These are phyloP conservation scores for Russula emetica DNA, from an alignment of 768 basidiomycete genomes.

Conservation along the genomic window DNA sequence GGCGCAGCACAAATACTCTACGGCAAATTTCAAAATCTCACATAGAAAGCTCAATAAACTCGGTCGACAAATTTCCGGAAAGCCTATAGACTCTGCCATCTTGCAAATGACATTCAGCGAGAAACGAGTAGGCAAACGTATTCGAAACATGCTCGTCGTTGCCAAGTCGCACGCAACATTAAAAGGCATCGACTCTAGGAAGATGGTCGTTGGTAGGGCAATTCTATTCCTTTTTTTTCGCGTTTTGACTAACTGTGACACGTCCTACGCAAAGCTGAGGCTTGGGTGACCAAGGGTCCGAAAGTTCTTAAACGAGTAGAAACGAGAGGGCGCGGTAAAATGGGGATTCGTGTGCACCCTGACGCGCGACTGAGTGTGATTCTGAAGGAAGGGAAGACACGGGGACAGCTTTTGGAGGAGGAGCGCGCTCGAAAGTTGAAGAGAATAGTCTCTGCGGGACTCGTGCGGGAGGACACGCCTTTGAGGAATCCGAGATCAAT, in stretches of 20 bases:
- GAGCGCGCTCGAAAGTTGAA: conserved; percentile 64
- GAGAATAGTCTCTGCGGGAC: conserved; percentile 73
- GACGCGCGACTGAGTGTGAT: conserved; percentile 72
- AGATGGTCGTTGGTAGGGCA: conserved; percentile 76
- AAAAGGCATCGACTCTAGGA: conserved; percentile 66
- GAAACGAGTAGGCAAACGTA: conserved; percentile 80
- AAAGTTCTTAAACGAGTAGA: conserved; percentile 63
- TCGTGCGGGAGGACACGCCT: conserved; percentile 75
- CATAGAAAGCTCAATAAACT: conserved; percentile 90
- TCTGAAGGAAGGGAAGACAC: conserved; percentile 75
- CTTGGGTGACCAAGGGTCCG: conserved; percentile 89
- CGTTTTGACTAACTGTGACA: conserved; percentile 1
- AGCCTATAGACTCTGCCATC: conserved; percentile 92
- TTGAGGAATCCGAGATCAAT: conserved; percentile 64
- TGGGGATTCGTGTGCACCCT: conserved; percentile 72
- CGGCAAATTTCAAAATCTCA: conserved; percentile 89
- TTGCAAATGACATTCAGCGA: conserved; percentile 96
- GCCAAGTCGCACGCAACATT: conserved; percentile 82
- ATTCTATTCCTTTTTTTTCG: neutral
- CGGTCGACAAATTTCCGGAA: conserved; percentile 79
- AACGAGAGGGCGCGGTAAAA: conserved; percentile 76
- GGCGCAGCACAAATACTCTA: conserved; percentile 85
- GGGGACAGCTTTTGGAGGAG: conserved; percentile 59
- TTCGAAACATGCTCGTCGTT: conserved; percentile 83
- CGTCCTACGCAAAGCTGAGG: conserved; percentile 55